Conservation (phyloP, 1,284 basidiomycete genomes). For the Cryptococcus sp. region DNA sequence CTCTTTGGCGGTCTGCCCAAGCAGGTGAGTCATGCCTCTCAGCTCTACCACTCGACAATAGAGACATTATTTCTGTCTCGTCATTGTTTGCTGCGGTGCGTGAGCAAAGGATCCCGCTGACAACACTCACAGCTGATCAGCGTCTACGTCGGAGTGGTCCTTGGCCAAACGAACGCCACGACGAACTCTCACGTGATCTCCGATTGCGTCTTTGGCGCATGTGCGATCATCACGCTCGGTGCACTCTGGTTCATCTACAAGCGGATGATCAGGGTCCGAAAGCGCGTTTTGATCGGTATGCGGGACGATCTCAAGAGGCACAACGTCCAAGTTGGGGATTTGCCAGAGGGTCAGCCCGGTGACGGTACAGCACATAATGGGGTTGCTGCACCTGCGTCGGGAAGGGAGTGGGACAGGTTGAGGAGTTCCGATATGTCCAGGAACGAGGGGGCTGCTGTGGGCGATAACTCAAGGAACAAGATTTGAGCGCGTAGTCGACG, state of each 20-base stretch:
- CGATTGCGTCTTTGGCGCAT: constrained; percentile 31
- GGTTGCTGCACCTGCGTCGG: not conserved
- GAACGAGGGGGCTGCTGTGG: not conserved
- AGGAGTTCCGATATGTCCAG: not conserved
- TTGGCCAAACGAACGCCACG: constrained; percentile 20
- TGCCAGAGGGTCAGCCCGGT: constrained; percentile 6
- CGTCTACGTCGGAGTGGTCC: constrained; percentile 36
- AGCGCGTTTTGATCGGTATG: constrained; percentile 32
- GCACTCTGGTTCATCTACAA: constrained; percentile 34
- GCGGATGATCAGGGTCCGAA: constrained; percentile 34
- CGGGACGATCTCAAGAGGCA: constrained; percentile 27
- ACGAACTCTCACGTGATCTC: constrained; percentile 29
- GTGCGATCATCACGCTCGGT: constrained; percentile 32
- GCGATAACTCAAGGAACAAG: not conserved
- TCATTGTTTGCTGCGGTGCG: no score
- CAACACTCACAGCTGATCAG: constrained; percentile 25
- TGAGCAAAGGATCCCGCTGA: constrained; percentile 1
- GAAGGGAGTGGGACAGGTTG: not conserved
- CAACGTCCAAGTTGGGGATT: constrained; percentile 7
- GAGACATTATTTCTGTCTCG: no score
- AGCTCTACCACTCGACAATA: no score
- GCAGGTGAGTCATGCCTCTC: constrained; percentile 27
- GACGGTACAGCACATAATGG: not conserved
- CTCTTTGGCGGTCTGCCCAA: constrained; percentile 51
- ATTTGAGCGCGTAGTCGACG: no score